These are phyloP conservation scores for Mycena vulgaris DNA, from an alignment of 768 basidiomycete species.

Conservation along the genomic window DNA sequence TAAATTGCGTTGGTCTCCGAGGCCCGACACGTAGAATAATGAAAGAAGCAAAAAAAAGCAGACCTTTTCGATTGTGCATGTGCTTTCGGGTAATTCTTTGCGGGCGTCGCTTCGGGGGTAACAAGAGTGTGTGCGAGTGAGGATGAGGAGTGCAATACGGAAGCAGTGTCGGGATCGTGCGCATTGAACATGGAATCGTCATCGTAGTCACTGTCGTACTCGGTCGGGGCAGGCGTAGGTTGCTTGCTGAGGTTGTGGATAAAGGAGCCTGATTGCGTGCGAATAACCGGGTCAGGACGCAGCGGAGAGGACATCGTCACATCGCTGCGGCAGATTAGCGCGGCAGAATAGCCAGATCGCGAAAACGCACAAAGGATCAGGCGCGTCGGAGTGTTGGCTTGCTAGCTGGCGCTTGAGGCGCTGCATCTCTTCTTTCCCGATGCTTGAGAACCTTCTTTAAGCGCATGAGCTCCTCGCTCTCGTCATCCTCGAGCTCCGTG, in stretches of 20 bases:
- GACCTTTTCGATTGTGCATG: constrained; percentile 29
- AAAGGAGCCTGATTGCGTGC: constrained; percentile 64
- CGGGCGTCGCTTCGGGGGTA: constrained; percentile 34
- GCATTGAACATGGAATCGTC: constrained; percentile 30
- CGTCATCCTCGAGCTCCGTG: constrained; percentile 52
- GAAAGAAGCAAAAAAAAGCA: not conserved
- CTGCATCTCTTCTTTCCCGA: constrained; percentile 47
- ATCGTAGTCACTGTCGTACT: constrained; percentile 43
- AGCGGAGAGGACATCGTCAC: not conserved
- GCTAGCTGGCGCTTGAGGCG: constrained; percentile 45
- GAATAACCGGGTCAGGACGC: constrained; percentile 41
- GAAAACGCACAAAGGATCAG: constrained; percentile 22
- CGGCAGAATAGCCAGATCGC: not conserved
- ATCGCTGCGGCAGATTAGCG: constrained; percentile 22
- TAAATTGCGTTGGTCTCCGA: not conserved
- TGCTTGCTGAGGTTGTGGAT: constrained; percentile 64
- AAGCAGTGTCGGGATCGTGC: not conserved
- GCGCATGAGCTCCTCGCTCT: constrained; percentile 44
- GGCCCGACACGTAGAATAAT: not conserved
- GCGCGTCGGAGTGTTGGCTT: constrained; percentile 4
- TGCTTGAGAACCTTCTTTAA: constrained; percentile 46
- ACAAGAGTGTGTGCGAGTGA: constrained; percentile 8
- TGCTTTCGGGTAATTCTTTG: constrained; percentile 4
- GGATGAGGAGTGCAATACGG: constrained; percentile 6
- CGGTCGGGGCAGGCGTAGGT: constrained; percentile 66